Evolutionary conservation across 345 rosid species (phyloP).

Genomic region (rapeseed (Brassica napus)): Da-Ae NC_063436.1:3161501-3162000

Average conservation of each 20-base stretch:
- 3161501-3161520: background rate
- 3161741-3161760: conserved; percentile 20
- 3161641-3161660: background rate
- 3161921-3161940: conserved; percentile 13
- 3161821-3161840: conserved; percentile 49
- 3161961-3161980: conserved; percentile 35
- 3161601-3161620: background rate
- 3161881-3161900: conserved; percentile 38
- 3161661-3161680: background rate
- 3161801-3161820: conserved; percentile 47
- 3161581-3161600: background rate
- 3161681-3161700: background rate
- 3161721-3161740: background rate
- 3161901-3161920: conserved; percentile 25
- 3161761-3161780: conserved; percentile 39
- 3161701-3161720: conserved; percentile 22
- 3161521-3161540: background rate
- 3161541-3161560: background rate
- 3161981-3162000: conserved; percentile 46
- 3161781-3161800: conserved; percentile 45
- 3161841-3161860: conserved; percentile 39
- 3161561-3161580: background rate
- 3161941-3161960: conserved; percentile 19
- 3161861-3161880: conserved; percentile 38
- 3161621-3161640: too few relatives aligned